phyloP scores from a whole-genome alignment of 768 basidiomycete species.

The Pulveroboletus frians region DNA sequence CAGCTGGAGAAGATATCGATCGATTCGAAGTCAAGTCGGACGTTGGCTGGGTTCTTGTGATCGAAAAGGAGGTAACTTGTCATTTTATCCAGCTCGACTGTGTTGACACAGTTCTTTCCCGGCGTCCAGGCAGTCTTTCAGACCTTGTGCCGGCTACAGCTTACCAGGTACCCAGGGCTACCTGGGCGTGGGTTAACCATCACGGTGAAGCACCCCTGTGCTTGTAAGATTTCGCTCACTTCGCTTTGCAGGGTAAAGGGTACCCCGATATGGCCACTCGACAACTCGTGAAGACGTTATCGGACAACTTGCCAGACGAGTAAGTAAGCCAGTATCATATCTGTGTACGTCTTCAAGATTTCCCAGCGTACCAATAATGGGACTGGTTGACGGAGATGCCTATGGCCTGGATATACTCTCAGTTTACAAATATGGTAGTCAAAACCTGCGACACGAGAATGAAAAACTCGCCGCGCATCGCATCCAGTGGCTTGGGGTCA shows the following conservation, averaged over 20 bases:
- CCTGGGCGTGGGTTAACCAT: conserved; percentile 69
- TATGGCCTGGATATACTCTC: conserved; percentile 90
- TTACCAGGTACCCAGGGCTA: conserved; percentile 45
- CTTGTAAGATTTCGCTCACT: conserved; percentile 4
- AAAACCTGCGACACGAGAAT: conserved; percentile 63
- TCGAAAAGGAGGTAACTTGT: conserved; percentile 84
- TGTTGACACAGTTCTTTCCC: conserved; percentile 1
- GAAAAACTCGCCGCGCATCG: conserved; percentile 61
- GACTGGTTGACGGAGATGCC: conserved; percentile 85
- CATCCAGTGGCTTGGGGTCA: conserved; percentile 78
- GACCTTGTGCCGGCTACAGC: conserved; percentile 58
- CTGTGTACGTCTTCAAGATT: neutral
- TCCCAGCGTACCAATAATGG: conserved; percentile 68
- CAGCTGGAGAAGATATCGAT: conserved; percentile 65
- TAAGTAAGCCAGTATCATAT: conserved; percentile 27
- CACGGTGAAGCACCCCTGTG: conserved; percentile 45
- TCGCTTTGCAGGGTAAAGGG: conserved; percentile 74
- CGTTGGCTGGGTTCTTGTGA: conserved; percentile 73
- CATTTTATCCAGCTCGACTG: neutral
- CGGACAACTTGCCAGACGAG: conserved; percentile 59
- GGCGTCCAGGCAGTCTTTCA: conserved; percentile 83
- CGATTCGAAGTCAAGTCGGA: conserved; percentile 50
- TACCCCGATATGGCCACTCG: conserved; percentile 94
- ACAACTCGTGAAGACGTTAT: conserved; percentile 71
- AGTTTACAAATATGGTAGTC: conserved; percentile 81